These are phyloP conservation scores for Rutstroemia sp. DNA, from an alignment of 2,329 filamentous ascomycete species.

Conservation along the genomic window DNA sequence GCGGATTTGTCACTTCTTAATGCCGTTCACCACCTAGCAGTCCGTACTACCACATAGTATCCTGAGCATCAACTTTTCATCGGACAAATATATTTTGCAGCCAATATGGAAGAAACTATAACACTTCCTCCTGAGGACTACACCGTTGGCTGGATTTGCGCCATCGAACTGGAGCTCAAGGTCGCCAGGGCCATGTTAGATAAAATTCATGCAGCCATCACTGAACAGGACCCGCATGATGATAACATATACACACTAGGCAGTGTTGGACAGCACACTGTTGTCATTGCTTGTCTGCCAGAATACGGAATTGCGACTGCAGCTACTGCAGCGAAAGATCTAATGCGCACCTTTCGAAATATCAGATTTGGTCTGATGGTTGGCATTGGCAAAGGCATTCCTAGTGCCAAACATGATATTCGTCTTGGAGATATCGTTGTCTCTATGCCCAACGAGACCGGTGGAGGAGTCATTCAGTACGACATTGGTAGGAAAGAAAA, in stretches of 20 bases:
- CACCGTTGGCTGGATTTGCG: constrained; percentile 5
- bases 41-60: no score
- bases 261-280: constrained; percentile 12
- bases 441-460: constrained; percentile 1
- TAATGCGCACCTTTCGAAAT: constrained; percentile 28
- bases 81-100: no score
- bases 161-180: neutral
- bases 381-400: constrained; percentile 33
- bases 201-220: constrained; percentile 2
- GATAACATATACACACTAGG: constrained; percentile 15
- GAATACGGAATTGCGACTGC: constrained; percentile 20
- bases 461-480: constrained; percentile 13
- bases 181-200: constrained; percentile 26
- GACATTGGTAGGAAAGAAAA: constrained; percentile 13
- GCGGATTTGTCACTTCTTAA: no score
- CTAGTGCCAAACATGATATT: constrained; percentile 14
- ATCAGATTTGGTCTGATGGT: constrained; percentile 37
- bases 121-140: neutral
- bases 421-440: constrained; percentile 14
- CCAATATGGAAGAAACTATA: neutral
- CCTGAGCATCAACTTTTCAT: no score
- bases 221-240: neutral
- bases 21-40: no score
- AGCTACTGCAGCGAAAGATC: constrained; percentile 28
- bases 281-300: constrained; percentile 18